Base-by-base conservation (phyloP, 768 basidiomycete species). In the Naganishia onofrii region DNA sequence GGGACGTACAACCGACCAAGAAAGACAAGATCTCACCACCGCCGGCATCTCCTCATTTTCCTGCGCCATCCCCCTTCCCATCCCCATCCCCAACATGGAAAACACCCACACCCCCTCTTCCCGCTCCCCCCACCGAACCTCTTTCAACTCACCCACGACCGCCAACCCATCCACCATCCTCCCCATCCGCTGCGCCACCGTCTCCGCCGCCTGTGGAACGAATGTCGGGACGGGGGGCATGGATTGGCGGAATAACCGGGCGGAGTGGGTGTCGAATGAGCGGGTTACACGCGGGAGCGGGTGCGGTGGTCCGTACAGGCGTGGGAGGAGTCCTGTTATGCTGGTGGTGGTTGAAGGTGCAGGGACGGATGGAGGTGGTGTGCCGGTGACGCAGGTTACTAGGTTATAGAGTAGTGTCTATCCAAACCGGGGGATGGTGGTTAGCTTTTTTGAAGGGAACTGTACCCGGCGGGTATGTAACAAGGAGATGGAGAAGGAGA, bases 1-100 rank as follows among this genome's bases (percentile, higher is more conserved):
- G n/a, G 29, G 32, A 63, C 60, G 23, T 19, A 63, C 60, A n/a
- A 63, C 34, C 42, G 60, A 63, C 60, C 60, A 63, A 10, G 60
- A 42, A 15, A 63, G 38, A 44, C 60, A 63, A 2, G 60, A 63
- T 28, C 60, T 42, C 7, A 42, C 42, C 9, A 63, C 60, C 60
- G 42, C 60, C 8, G 60, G 42, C 36, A 9, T 26, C 42, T 34
- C 36, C 17, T 23, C 31, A 3, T 17, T 34, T 19, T 44, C 38
- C 1, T 10, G 1, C 26, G 42, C 38, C 60, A 12, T 23, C 60
- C 60, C 23, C 60, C n/a, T n/a, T n/a, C n/a, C 38, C 1, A 42
- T 8, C 26, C 60, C 38, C 60, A 12, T 23, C 60, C 60, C 23
- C 60, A 29, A 51, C 48, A 28, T 38, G 7, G 60, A 34, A 29